Evolutionary conservation across 768 basidiomycete species (phyloP), one percentile per base, ranked within the genome.

Genomic region (Auriscalpium vulgare): DNA sequence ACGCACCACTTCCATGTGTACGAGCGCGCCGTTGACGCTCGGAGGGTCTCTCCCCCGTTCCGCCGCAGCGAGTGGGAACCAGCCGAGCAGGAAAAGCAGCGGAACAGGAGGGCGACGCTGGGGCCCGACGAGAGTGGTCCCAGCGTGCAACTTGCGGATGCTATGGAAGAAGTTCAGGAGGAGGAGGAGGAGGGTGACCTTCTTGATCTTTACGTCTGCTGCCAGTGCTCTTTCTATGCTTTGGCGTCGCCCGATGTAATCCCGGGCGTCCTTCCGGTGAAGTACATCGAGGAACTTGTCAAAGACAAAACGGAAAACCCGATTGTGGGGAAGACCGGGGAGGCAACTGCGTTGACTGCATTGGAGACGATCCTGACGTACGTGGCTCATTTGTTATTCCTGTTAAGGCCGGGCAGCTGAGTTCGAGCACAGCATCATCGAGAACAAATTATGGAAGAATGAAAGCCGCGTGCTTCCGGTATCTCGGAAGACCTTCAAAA

Each of bases 1-100:
- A 87, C 88, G 0, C 91, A 93, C 63, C 91, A 93, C 65, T 91
- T 88, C 63, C 91, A 93, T 67, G 77, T 75, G 54, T 91, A 91
- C 62, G 75, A 76, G 51, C 79, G 75, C 58, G 86, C 87, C 2
- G 78, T 91, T 35, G 85, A 89, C 64, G 76, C 85, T n/a, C 72
- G 76, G 47, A 80, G 79, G 59, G 77, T 92, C 19, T 81, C 78
- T 13, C 82, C 84, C 10, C 82, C 87, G 10, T 77, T 75, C 59
- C 75, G 76, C 54, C 75, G 75, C 37, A 71, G 75, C 55, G 76
- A 79, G 60, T 88, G 88, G 86, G 81, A 83, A 56, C 60, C 70
- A n/a, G 64, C 71, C 36, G 70, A 78, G 53, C 72, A 67, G 36
- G 71, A 72, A 50, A 85, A 84, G 68, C 78, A 77, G 60, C 79